These are phyloP conservation scores for Hippophae tibetana DNA, from an alignment of 306 rosid genomes.

Conservation along the genomic window DNA sequence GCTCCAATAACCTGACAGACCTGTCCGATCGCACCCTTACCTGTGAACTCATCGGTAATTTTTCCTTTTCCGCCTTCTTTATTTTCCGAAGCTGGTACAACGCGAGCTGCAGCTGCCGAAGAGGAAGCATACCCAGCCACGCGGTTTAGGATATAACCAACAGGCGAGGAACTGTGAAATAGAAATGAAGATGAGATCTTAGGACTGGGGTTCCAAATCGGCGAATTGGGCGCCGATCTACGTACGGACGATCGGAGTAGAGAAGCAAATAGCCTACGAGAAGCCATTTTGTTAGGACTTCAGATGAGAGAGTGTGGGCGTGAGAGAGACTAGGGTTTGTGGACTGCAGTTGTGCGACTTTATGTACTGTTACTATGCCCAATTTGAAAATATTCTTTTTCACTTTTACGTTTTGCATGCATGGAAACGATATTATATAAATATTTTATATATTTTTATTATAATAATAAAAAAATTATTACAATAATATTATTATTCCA, in stretches of 20 bases:
- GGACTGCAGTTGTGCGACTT: slow-evolving; percentile 15
- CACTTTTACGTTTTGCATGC: neutral
- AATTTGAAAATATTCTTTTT: neutral
- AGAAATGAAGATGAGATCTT: slow-evolving; percentile 34
- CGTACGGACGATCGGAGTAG: slow-evolving; percentile 66
- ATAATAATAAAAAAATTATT: too few species aligned
- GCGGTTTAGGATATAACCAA: slow-evolving; percentile 56
- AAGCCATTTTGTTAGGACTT: slow-evolving; percentile 56
- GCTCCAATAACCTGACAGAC: slow-evolving; percentile 97
- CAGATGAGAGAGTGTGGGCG: neutral
- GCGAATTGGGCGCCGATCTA: slow-evolving; percentile 52
- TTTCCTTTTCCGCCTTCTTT: slow-evolving; percentile 42
- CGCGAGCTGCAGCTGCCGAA: slow-evolving; percentile 40
- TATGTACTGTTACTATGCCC: slow-evolving; percentile 11
- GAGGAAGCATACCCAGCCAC: slow-evolving; percentile 64
- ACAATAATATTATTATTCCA: too few species aligned
- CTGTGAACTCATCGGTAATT: slow-evolving; percentile 75
- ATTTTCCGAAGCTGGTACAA: slow-evolving; percentile 23
- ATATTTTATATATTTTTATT: too few species aligned
- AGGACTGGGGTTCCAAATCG: slow-evolving; percentile 37
- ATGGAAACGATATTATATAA: too few species aligned
- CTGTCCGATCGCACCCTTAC: slow-evolving; percentile 77
- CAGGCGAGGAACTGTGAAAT: slow-evolving; percentile 43
- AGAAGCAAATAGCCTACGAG: slow-evolving; percentile 62
- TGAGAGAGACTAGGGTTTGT: slow-evolving; percentile 51